Base-by-base conservation (phyloP, 768 basidiomycete genomes). In the Krasilnikovozyma curviuscula region DNA sequence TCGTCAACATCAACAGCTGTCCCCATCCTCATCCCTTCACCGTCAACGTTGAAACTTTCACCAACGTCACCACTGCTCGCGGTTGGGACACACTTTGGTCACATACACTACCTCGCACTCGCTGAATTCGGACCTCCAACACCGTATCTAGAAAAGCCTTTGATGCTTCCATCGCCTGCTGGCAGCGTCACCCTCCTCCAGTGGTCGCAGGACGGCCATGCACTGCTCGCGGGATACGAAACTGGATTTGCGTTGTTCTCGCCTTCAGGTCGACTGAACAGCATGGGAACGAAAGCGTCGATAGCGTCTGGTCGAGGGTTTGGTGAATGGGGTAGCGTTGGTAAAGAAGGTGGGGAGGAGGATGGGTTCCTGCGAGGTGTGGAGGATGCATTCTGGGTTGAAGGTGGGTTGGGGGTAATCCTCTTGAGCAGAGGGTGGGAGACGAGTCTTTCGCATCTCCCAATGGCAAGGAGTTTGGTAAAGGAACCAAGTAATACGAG, bases 121-220 rank as follows among this genome's bases (percentile, higher is more conserved):
- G 27, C 14, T 28, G 16, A 28, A 14, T 27, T 30, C 19, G 29
- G 35, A 44, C 25, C 30, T 6, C 37, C 43, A 12, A 42, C 37
- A 13, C 48, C 45, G 25, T 45, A 23, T 43, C 45, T 60, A 53
- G n/a, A 54, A 49, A 56, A 48, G 39, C 32, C 55, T 53, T 18
- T 57, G 56, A 16, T 59, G 55, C 31, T 55, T 47, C 24, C 24
- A 46, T 3, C 39, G 44, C 4, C 6, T 5, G 6, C 59, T 0
- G 61, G 63, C 3, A 38, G 32, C n/a, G 54, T 65, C 19, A 57
- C 49, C 1, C 38, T 49, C n/a, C 50, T 91, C 63, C 77, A 85
- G 56, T 95, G 89, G 91, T 89, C 83, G 43, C 83, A 83, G 0
- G 93, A 98, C 64, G 91, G 91, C 2, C 88, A 88, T 65, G 84